A percentile compares a stretch with the other conserved stretches of the same genome.
phyloP scores from a whole-genome alignment of 768 basidiomycete species.

The Galerina marginata region DNA sequence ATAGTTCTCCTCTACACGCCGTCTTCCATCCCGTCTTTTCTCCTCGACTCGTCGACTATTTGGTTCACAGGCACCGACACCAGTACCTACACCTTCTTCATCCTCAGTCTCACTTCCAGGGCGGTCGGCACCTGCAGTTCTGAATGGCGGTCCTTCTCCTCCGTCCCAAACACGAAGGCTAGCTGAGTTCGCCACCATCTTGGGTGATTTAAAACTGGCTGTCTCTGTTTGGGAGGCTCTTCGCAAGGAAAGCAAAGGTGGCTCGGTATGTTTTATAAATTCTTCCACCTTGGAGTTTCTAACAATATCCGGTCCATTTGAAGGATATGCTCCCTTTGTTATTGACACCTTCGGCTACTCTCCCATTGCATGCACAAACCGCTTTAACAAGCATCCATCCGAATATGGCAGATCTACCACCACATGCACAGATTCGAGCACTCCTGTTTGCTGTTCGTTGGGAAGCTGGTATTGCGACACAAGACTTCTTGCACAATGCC shows the following conservation, averaged over 20 bases:
- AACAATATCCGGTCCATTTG: background rate
- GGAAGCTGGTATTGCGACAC: constrained; percentile 65
- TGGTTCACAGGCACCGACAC: constrained; percentile 61
- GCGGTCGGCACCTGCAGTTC: constrained; percentile 41
- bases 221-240: constrained; percentile 83
- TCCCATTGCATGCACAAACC: constrained; percentile 64
- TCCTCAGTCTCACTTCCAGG: constrained; percentile 47
- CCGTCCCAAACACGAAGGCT: constrained; percentile 83
- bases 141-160: constrained; percentile 38
- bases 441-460: constrained; percentile 76
- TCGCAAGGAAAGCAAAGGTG: constrained; percentile 86
- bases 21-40: constrained; percentile 85
- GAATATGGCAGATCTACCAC: constrained; percentile 52
- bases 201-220: constrained; percentile 90
- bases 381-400: constrained; percentile 58
- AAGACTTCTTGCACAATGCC: constrained; percentile 60
- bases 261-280: constrained; percentile 70
- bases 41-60: constrained; percentile 86
- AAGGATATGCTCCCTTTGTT: constrained; percentile 86
- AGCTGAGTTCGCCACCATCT: constrained; percentile 92
- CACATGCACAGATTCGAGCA: constrained; percentile 71
- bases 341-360: constrained; percentile 66
- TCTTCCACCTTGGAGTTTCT: constrained; percentile 12
- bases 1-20: constrained; percentile 74
- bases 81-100: constrained; percentile 48